phyloP scores from a whole-genome alignment of 2,329 filamentous ascomycete genomes.

The Byssothecium circinans region DNA sequence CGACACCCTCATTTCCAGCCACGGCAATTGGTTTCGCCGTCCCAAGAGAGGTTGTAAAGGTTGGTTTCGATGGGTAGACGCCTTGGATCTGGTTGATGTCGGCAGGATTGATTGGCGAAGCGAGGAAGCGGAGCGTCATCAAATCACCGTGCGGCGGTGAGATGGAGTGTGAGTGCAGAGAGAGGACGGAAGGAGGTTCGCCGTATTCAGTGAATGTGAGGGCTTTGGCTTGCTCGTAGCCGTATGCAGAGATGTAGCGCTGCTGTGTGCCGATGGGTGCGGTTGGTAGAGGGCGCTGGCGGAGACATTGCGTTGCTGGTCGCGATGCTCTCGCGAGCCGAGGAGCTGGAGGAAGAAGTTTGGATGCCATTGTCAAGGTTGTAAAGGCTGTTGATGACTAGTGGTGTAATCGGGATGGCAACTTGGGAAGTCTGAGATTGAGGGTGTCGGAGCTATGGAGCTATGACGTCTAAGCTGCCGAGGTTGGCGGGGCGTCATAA shows the following conservation, averaged over 20 bases:
- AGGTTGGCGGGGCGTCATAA: constrained; percentile 15
- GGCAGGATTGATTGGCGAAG: constrained; percentile 91
- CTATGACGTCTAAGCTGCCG: constrained; percentile 33
- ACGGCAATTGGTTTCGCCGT: constrained; percentile 76
- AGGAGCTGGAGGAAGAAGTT: constrained; percentile 21
- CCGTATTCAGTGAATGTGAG: constrained; percentile 75
- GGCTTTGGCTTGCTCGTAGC: constrained; percentile 83
- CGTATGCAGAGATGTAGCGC: constrained; percentile 63
- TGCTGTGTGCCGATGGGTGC: constrained; percentile 22
- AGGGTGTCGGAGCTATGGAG: constrained; percentile 28
- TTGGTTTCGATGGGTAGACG: constrained; percentile 84
- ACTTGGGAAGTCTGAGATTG: constrained; percentile 8
- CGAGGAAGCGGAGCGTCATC: constrained; percentile 83
- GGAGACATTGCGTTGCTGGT: constrained; percentile 21
- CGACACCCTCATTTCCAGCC: constrained; percentile 89
- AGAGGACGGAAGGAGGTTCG: constrained; percentile 71
- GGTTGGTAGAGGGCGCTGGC: constrained; percentile 11
- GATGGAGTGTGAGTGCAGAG: constrained; percentile 75
- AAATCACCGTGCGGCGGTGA: constrained; percentile 70
- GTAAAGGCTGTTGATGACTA: background rate
- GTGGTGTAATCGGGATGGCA: background rate
- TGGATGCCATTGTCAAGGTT: constrained; percentile 29
- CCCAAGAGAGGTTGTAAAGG: constrained; percentile 74
- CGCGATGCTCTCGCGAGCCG: constrained; percentile 11
- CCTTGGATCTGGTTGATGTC: constrained; percentile 99